These are phyloP conservation scores for Diddensiella caesifluorescens DNA, from an alignment of 805 yeast species.

Conservation along the genomic window DNA sequence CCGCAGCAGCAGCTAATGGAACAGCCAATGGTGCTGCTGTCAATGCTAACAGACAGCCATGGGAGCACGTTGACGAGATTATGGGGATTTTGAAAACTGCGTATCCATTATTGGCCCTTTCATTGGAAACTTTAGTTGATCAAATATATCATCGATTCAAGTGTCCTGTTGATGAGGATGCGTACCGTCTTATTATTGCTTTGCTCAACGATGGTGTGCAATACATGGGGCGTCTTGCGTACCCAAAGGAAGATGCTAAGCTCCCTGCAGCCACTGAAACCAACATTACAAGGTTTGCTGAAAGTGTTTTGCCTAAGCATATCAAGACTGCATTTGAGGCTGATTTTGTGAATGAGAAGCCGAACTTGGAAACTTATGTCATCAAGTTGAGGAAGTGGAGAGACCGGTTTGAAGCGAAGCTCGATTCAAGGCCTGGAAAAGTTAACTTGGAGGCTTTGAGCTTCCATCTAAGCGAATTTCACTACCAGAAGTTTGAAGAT, in stretches of 20 bases:
- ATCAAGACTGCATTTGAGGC: conserved; percentile 84
- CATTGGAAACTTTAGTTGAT: conserved; percentile 91
- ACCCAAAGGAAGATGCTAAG: conserved; percentile 81
- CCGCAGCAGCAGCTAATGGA: conserved; percentile 4
- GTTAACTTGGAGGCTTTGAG: conserved; percentile 85
- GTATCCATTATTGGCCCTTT: conserved; percentile 85
- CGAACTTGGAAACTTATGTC: conserved; percentile 83
- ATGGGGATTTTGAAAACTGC: conserved; percentile 96
- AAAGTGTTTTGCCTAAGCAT: conserved; percentile 83
- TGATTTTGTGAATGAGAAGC: conserved; percentile 82
- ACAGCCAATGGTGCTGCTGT: conserved; percentile 9
- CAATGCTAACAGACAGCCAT: conserved; percentile 59
- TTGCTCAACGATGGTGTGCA: conserved; percentile 89
- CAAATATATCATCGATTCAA: conserved; percentile 93
- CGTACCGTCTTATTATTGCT: conserved; percentile 89
- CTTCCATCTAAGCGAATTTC: conserved; percentile 94
- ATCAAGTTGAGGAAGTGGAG: conserved; percentile 85
- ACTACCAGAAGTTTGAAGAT: conserved; percentile 96
- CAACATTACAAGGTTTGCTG: conserved; percentile 83
- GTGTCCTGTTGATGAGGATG: conserved; percentile 91
- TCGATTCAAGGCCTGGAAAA: conserved; percentile 75
- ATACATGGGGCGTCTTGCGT: conserved; percentile 76
- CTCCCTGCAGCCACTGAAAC: conserved; percentile 89
- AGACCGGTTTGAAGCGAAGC: conserved; percentile 82
- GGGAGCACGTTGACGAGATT: conserved; percentile 89